Evolutionary conservation across 805 yeast genomes (phyloP), one percentile per base, ranked within the genome.

Genomic region (Yarrowia sp.): DNA sequence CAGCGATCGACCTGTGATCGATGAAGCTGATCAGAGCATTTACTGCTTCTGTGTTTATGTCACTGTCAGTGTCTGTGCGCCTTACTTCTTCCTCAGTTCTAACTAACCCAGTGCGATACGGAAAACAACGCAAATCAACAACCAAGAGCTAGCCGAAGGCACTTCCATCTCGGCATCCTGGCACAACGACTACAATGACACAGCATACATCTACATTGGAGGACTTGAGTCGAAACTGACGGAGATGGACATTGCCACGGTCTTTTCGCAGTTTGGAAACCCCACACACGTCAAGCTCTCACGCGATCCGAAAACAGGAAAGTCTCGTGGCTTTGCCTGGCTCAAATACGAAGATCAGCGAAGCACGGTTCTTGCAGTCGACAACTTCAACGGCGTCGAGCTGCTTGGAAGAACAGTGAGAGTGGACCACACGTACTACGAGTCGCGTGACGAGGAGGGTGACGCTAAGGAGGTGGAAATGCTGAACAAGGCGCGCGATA

Each of bases 191-290:
- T 90, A 85, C 69, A 76, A 75, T 22, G 92, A 90, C 65, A 81
- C 93, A 0, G 84, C 93, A 0, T 90, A 85, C 70, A 77, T 92
- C 0, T 75, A 67, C 68, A 84, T 93, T n/a, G 93, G 96, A 0
- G 83, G 86, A 4, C 71, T 93, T 10, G 85, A 90, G 9, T 73
- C 69, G 14, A 82, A 82, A 31, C 71, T 90, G 25, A 83, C 83
- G 8, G 97, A 90, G 70, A 84, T 84, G 51, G 97, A 93, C 70
- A 72, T 93, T 0, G 68, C 91, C 6, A 80, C 84, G 0, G 82
- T 92, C 31, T 93, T 93, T 71, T 87, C 96, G 1, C 97, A 93
- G 69, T 93, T 82, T 72, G 98, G 98, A 0, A 80, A 85, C 18
- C 97, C 97, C 0, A 86, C 87, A 0, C 88, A 87, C 67, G 70